A percentile compares a stretch with the other conserved stretches of the same genome.
These are phyloP conservation scores for Mortierella sp. DNA, from an alignment of 371 early-diverging fungal genomes.

Conservation along the genomic window DNA sequence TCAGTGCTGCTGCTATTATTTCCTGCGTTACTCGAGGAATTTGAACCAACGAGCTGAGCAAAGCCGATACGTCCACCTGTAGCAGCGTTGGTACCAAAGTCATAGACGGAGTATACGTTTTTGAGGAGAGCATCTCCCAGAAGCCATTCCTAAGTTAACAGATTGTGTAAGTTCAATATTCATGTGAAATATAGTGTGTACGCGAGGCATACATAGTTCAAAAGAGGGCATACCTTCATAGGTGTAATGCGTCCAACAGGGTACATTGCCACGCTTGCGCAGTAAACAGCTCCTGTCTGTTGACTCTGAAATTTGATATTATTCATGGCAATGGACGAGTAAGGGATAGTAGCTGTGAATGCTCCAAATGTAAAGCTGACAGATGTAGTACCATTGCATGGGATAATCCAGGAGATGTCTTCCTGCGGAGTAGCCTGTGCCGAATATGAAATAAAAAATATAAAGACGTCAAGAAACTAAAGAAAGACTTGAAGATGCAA, in stretches of 20 bases:
- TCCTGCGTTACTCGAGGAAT: neutral
- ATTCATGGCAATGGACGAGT: conserved; percentile 26
- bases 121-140: conserved; percentile 35
- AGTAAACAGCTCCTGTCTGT: conserved; percentile 7
- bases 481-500: neutral
- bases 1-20: neutral
- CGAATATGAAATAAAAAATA: too few species aligned
- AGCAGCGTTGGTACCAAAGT: conserved; percentile 28
- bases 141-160: conserved; percentile 22
- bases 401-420: conserved; percentile 26
- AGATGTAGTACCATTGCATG: conserved; percentile 26
- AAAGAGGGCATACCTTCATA: conserved; percentile 4
- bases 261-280: conserved; percentile 38
- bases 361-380: conserved; percentile 31
- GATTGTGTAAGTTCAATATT: neutral
- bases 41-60: conserved; percentile 11
- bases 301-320: neutral
- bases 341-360: conserved; percentile 23
- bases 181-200: neutral
- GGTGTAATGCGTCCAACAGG: neutral
- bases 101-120: conserved; percentile 45
- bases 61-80: conserved; percentile 33
- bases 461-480: neutral
- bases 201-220: too few species aligned
- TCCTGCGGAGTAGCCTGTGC: neutral